Base-by-base conservation (phyloP, 1,284 basidiomycete species). In the Inonotus hispidus region DNA sequence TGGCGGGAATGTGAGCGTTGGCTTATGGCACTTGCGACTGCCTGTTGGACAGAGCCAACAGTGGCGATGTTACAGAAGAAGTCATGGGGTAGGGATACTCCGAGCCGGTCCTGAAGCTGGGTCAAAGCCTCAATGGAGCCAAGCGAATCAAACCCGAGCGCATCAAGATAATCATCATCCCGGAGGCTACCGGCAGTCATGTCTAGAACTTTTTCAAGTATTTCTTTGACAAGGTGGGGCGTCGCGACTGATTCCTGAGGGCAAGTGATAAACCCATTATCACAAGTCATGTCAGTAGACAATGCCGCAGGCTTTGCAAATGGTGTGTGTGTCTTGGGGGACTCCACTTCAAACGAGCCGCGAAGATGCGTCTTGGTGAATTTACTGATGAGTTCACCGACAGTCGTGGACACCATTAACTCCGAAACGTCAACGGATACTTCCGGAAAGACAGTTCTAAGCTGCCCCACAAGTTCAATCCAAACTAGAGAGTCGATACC, bases 101-200 rank as follows among this genome's bases (percentile, higher is more conserved):
- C 70, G 55, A 78, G 73, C 49, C 74, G 71, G 5, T 69, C 71
- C 63, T 74, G 74, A 46, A 87, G 66, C 1, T 72, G 72, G 47
- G 83, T 76, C 3, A 80, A 70, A 11, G 77, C 78, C 66, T 88
- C 84, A 55, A 87, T 84, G 0, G 82, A 80, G n/a, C 81, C 79
- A 58, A 88, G 69, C 0, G 85, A 86, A 66, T 88, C 84, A 27
- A 87, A 71, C 1, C 85, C 83, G 4, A 87, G 72, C 0, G 70
- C 68, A 29, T 75, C 74, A 10, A 87, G 70, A 29, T 81, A 75
- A 0, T 70, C 66, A 19, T 79, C 75, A 23, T 80, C 79, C 1
- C 66, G 62, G 25, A 87, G 73, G 10, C 75, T 72, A 0, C 71
- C 66, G 25, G 68, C 53, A 8, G 73, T 54, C 49, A 85, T 70